Percentiles rank a stretch among this genome's conserved stretches.
phyloP scores from a whole-genome alignment of 1,139 yeast genomes.

The Geotrichum fermentans region DNA sequence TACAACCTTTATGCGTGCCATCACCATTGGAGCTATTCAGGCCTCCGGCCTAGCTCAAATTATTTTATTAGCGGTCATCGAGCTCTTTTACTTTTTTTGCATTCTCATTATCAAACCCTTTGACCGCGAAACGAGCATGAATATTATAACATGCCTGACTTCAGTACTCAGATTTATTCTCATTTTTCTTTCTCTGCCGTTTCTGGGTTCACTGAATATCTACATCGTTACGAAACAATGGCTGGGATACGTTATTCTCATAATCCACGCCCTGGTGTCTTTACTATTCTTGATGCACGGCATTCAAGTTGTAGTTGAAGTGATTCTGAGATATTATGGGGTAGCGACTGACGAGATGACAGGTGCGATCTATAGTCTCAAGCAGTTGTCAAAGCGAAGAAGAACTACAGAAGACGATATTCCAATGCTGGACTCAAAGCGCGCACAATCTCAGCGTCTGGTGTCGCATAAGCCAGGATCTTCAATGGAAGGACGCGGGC shows the following conservation, averaged over 20 bases:
- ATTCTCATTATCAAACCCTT: slow-evolving; percentile 32
- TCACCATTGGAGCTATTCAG: slow-evolving; percentile 37
- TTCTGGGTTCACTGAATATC: slow-evolving; percentile 29
- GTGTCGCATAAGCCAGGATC: slow-evolving; percentile 2
- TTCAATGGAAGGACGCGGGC: slow-evolving; percentile 1
- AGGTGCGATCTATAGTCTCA: slow-evolving; percentile 26
- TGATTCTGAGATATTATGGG: slow-evolving; percentile 30
- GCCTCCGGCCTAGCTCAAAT: slow-evolving; percentile 38
- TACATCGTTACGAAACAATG: slow-evolving; percentile 30
- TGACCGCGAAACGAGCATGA: slow-evolving; percentile 35
- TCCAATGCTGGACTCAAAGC: slow-evolving; percentile 1
- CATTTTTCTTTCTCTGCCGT: slow-evolving; percentile 33
- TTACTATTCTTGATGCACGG: slow-evolving; percentile 33
- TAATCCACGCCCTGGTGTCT: slow-evolving; percentile 34
- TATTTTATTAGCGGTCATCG: slow-evolving; percentile 32
- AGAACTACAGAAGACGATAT: neutral
- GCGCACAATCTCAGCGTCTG: neutral
- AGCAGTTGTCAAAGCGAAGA: slow-evolving; percentile 28
- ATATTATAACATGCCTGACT: slow-evolving; percentile 26
- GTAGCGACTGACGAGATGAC: slow-evolving; percentile 24
- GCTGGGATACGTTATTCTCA: slow-evolving; percentile 36
- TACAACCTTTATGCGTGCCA: slow-evolving; percentile 32
- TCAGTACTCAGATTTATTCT: slow-evolving; percentile 28
- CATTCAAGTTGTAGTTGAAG: slow-evolving; percentile 32
- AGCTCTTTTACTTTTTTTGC: slow-evolving; percentile 28